Conservation (phyloP, 1,284 basidiomycete species). For the Austroboletus novae-zelandiae region DNA sequence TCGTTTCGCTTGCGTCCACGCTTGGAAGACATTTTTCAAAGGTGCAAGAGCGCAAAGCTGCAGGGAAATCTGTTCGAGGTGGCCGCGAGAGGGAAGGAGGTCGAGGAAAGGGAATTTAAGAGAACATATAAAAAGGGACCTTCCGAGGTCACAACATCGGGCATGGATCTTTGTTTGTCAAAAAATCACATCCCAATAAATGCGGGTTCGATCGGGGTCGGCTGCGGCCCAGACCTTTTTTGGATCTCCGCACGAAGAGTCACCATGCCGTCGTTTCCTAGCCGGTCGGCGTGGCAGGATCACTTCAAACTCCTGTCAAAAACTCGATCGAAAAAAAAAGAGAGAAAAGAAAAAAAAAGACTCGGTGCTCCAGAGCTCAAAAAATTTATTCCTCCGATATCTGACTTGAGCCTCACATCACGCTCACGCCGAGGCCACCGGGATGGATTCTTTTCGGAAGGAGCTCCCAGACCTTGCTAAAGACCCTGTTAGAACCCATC, state of each 20-base stretch:
- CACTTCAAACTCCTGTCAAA: slow-evolving; percentile 16
- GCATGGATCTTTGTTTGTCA: slow-evolving; percentile 37
- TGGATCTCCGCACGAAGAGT: slow-evolving; percentile 33
- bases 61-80: slow-evolving; percentile 19
- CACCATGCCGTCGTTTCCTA: slow-evolving; percentile 24
- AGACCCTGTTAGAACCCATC: slow-evolving; percentile 6
- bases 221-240: slow-evolving; percentile 36
- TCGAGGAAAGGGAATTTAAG: slow-evolving; percentile 33
- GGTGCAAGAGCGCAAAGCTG: slow-evolving; percentile 5
- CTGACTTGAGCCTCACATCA: neutral
- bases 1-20: slow-evolving; percentile 91
- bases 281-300: slow-evolving; percentile 11
- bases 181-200: slow-evolving; percentile 31
- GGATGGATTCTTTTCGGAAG: neutral
- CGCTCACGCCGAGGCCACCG: neutral
- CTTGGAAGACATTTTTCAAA: slow-evolving; percentile 68
- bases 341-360: neutral
- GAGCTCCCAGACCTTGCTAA: neutral
- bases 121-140: slow-evolving; percentile 41
- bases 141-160: slow-evolving; percentile 33
- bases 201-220: slow-evolving; percentile 39
- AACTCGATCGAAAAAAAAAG: slow-evolving; percentile 19
- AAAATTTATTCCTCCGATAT: neutral
- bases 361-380: neutral
- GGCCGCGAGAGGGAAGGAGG: slow-evolving; percentile 30